phyloP scores from a whole-genome alignment of 768 basidiomycete genomes.

The Crassisporium funariophilum region DNA sequence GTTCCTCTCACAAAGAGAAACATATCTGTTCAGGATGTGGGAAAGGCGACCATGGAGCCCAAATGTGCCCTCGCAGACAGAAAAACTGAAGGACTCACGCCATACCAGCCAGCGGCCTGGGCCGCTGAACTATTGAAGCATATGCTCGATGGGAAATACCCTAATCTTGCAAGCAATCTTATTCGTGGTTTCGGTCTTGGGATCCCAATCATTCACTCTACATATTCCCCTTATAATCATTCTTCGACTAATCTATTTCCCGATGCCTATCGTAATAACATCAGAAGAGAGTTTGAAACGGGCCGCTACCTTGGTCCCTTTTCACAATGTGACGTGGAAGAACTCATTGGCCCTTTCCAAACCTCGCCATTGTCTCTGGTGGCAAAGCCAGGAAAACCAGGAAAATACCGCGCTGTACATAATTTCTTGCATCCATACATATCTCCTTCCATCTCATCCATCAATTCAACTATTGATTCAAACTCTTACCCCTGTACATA shows the following conservation, averaged over 20 bases:
- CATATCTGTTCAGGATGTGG: conserved; percentile 44
- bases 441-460: conserved; percentile 10
- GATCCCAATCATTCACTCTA: conserved; percentile 29
- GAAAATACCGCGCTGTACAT: conserved; percentile 29
- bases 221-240: conserved; percentile 32
- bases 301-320: conserved; percentile 34
- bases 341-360: conserved; percentile 36
- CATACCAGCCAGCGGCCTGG: not conserved
- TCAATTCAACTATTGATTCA: conserved; percentile 29
- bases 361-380: conserved; percentile 23
- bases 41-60: conserved; percentile 32
- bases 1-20: conserved; percentile 13
- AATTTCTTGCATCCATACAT: conserved; percentile 30
- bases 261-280: conserved; percentile 14
- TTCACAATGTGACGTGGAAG: conserved; percentile 21
- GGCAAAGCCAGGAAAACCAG: conserved; percentile 25
- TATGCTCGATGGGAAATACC: not conserved
- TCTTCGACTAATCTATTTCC: conserved; percentile 13
- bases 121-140: not conserved
- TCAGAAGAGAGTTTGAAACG: conserved; percentile 22
- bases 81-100: conserved; percentile 15
- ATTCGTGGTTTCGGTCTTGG: conserved; percentile 33
- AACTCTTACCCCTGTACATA: conserved; percentile 38
- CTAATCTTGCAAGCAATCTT: not conserved
- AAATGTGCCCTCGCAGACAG: conserved; percentile 33